Base-by-base conservation (phyloP, 306 rosid species). In the Castanopsis chinensis region DNA sequence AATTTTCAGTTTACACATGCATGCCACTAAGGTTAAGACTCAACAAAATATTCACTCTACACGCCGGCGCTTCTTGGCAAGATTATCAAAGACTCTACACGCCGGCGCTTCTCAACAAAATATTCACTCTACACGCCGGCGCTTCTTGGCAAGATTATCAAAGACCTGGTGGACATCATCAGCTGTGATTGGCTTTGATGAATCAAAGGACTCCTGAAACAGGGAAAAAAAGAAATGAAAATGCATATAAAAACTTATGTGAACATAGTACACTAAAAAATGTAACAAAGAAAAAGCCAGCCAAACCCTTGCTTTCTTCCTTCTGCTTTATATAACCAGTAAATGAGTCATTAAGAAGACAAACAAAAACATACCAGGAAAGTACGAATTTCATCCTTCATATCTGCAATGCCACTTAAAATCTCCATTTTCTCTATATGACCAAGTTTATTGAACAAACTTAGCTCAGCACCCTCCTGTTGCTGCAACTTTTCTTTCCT, bases 381-480 rank as follows among this genome's bases (percentile, higher is more conserved):
- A 75, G 92, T 30, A 49, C 83, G 94, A 85, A 96, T 86, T 85
- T 92, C 99, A 71, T 93, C 92, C 86, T 91, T 93, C 92, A 96
- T 89, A 30, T 96, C 99, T 58, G 93, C 97, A 76, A 96, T 96
- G 68, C 98, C 99, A 86, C 78, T 87, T 83, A 93, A 90, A 83
- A 96, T 84, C 90, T 93, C 99, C 59, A 96, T 92, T 79, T 96
- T 96, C 91, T 87, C 99, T 8, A 93, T 88, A 52, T 96, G 99
- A 37, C 98, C 99, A 71, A 96, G 94, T 21, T 88, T 91, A 86
- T 87, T 85, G 1, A 96, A 86, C 67, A 93, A 75, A 43, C 79
- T 89, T 75, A 86, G 74, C 85, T 91, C 97, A 15, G 92, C 96
- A 61, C 92, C 96, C 79, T 90, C 94, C 84, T 79, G 98, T 75